These are phyloP conservation scores for Pseudopithomyces maydicus DNA, from an alignment of 2,329 filamentous ascomycete species.

Conservation along the genomic window DNA sequence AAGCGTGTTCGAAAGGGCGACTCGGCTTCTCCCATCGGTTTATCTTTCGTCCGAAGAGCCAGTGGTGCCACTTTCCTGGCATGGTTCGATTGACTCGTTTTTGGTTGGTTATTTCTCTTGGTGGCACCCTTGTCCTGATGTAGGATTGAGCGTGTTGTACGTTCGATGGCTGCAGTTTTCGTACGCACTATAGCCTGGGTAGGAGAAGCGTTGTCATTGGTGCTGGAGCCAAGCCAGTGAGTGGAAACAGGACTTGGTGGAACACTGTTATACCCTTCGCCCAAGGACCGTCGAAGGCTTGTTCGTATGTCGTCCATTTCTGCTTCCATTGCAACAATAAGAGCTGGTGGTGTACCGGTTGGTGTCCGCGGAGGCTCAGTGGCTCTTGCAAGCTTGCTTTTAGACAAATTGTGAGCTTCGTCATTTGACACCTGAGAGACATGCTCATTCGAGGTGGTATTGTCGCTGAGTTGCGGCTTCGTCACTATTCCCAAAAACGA, in stretches of 20 bases:
- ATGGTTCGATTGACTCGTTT: neutral
- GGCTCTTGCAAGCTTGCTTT: neutral
- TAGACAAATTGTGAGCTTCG: neutral
- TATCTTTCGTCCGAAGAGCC: neutral
- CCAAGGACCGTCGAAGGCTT: neutral
- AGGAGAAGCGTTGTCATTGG: neutral
- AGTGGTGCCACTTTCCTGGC: neutral
- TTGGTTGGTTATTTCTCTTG: neutral
- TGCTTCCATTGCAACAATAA: neutral
- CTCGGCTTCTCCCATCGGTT: neutral
- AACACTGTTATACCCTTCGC: neutral
- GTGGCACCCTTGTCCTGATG: neutral
- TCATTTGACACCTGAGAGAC: neutral
- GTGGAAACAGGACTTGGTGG: neutral
- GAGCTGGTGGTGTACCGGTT: neutral
- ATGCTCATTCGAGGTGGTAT: neutral
- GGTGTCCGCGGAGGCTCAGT: neutral
- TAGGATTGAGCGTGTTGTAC: neutral
- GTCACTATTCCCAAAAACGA: neutral
- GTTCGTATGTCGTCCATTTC: slow-evolving; percentile 1
- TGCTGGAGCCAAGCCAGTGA: neutral
- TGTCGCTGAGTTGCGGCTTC: neutral
- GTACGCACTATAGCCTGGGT: neutral
- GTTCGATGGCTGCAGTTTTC: neutral
- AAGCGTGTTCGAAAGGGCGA: neutral